Base-by-base conservation (phyloP, 768 basidiomycete species). In the Boletus subcaerulescens region DNA sequence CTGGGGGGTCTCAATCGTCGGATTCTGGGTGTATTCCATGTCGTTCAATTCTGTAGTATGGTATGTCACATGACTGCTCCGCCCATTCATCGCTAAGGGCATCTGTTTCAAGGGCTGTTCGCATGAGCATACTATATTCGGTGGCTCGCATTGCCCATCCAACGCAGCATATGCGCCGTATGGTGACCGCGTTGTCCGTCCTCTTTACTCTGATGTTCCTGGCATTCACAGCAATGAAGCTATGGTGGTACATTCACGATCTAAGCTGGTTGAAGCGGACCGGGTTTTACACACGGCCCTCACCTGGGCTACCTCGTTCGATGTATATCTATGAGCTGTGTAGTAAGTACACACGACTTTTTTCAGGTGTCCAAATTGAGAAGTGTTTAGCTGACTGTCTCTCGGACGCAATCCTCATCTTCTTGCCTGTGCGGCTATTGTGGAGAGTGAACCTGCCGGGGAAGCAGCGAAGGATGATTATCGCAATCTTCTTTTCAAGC, bases 51-150 rank as follows among this genome's bases (percentile, higher is more conserved):
- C 26, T 46, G 41, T 60, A 24, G 32, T 64, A 45, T 66, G 63
- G 63, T 67, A 50, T 56, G 57, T 5, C 22, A 39, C 22, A 15
- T 2, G n/a, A 18, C 15, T 41, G 31, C 26, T 44, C 43, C 15
- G 10, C 20, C 18, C 18, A 10, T 36, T 41, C 18, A 24, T 41
- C 12, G 22, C n/a, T 64, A 1, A 59, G 41, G 3, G n/a, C 12
- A 32, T 44, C 26, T 46, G 2, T 11, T 40, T 32, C 10, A 49
- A 68, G 61, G 66, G 45, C 52, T 46, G 59, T 65, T 17, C 65
- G 65, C 20, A 50, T 58, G 58, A 66, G 63, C 35, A 53, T 62
- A 40, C 29, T 60, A 32, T 56, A 60, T 29, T 66, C 65, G 20
- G 44, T 66, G 31, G 58, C 51, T 41, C 65, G 65, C 32, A 54